Evolutionary conservation across 371 early-diverging fungal genomes (phyloP), one percentile per base, ranked within the genome.

Genomic region (Neoconidiobolus thromboides): DNA sequence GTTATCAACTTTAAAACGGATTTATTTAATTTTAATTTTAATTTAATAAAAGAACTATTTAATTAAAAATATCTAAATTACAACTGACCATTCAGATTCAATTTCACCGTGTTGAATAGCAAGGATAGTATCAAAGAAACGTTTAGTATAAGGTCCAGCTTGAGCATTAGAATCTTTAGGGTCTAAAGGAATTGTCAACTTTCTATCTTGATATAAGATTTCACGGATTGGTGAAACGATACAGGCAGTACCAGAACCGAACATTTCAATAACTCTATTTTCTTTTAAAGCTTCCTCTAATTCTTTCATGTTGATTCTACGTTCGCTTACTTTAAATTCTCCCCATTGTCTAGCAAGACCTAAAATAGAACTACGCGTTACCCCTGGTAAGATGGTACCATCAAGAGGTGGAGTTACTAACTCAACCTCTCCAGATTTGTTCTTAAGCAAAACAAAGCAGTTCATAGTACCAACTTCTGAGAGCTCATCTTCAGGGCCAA

Each of bases 381-480:
- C 93, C 61, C 97, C 97, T 1, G 95, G 94, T 54, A 96, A 78
- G 65, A 96, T 94, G 57, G 92, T 84, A 43, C 97, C 97, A 72
- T 95, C 93, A 62, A 95, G 78, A 10, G 85, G 83, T 49, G 96
- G 94, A 0, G 97, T 96, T 14, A 87, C 78, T 46, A 96, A 78
- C 71, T 96, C 96, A 26, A 60, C 63, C 61, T 84, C 73, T 61
- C 88, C 89, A 6, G 80, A 44, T 39, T 82, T 79, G 69, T 86
- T 87, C 69, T 73, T 82, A 85, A 87, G 82, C 72, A 76, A 78
- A 36, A 87, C 76, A 64, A 96, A 93, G 69, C 86, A 83, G 76
- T 96, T 94, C 93, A 92, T 94, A 53, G 94, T 89, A 56, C 97
- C 97, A 40, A 94, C 94, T 72, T 96, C 96, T 6, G 94, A 92